These are phyloP conservation scores for Xylaria intraflava DNA, from an alignment of 495 filamentous ascomycete genomes.

Conservation along the genomic window DNA sequence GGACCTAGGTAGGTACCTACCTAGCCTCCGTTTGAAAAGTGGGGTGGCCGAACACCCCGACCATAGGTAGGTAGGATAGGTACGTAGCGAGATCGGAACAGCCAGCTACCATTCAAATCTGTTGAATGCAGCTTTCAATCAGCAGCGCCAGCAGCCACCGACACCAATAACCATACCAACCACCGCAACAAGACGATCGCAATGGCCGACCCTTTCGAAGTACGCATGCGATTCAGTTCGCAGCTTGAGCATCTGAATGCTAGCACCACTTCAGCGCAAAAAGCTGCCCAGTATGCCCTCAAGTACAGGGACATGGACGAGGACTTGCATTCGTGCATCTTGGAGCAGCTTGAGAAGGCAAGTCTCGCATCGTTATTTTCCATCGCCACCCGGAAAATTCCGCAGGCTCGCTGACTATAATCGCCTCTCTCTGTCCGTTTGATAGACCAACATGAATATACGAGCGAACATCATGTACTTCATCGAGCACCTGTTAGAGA, in stretches of 20 bases:
- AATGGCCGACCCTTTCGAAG: slow-evolving; percentile 97
- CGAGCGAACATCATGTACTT: slow-evolving; percentile 99
- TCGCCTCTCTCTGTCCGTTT: not conserved
- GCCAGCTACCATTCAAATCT: too few species aligned
- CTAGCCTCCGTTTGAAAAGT: too few species aligned
- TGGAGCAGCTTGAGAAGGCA: slow-evolving; percentile 88
- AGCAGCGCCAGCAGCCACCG: not conserved
- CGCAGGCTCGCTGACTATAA: not conserved
- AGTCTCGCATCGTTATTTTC: not conserved
- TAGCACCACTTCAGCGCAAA: slow-evolving; percentile 77
- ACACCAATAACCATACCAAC: slow-evolving; percentile 3
- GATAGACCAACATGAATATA: slow-evolving; percentile 86
- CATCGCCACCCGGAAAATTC: not conserved
- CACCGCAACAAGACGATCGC: slow-evolving; percentile 16
- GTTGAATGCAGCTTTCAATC: not conserved
- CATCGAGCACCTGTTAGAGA: slow-evolving; percentile 88
- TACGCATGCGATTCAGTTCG: slow-evolving; percentile 90
- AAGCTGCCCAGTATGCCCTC: slow-evolving; percentile 90
- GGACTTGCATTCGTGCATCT: slow-evolving; percentile 91
- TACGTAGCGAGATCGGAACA: too few species aligned
- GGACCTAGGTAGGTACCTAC: too few species aligned
- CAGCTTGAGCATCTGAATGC: slow-evolving; percentile 86
- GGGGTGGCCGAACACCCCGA: too few species aligned
- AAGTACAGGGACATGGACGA: slow-evolving; percentile 90
- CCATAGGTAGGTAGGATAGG: too few species aligned